Evolutionary conservation across 768 basidiomycete genomes (phyloP), one percentile per base, ranked within the genome.

Genomic region (Panaeolus cyanescens): DNA sequence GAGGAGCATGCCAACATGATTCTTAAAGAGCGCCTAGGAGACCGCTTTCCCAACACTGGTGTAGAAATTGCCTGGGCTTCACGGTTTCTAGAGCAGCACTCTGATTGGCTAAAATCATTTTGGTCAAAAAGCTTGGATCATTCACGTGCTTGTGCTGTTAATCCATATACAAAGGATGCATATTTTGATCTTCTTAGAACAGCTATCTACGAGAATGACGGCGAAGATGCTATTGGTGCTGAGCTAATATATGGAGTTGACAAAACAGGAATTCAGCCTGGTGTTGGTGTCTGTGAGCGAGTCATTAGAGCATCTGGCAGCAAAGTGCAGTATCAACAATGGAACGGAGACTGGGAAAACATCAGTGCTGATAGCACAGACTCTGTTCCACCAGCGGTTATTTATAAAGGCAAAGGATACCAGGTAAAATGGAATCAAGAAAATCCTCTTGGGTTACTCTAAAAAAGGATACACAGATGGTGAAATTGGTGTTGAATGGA

Each of bases 321-420:
- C 0, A 74, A 71, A 54, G 58, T 65, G 0, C 77, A 79, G 61
- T 70, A 80, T 59, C 66, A 73, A 55, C 65, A 66, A 56, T 70
- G 75, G 1, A 60, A 71, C 20, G 74, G 65, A 1, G 68, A 75
- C 57, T 53, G 66, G 0, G 74, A 80, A 61, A 78, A 76, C 61
- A 68, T 75, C 17, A 80, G 79, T 63, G 74, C 77, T 1, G 74
- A 80, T 65, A 75, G 80, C 0, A 73, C 73, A 0, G 39, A 28
- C 31, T 57, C 64, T 0, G 28, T 79, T 5, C 39, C 53, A 13
- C 77, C 77, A 2, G 66, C 71, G 10, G 64, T 80, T 5, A 78
- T 81, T 25, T 79, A 70, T 71, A 80, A 80, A 60, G 78, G 74
- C 12, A 65, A 75, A 59, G 65, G 74, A 20, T 62, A 77, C 32